Conservation (phyloP, 305 asterid species). For the Solanum hybrid region DNA sequence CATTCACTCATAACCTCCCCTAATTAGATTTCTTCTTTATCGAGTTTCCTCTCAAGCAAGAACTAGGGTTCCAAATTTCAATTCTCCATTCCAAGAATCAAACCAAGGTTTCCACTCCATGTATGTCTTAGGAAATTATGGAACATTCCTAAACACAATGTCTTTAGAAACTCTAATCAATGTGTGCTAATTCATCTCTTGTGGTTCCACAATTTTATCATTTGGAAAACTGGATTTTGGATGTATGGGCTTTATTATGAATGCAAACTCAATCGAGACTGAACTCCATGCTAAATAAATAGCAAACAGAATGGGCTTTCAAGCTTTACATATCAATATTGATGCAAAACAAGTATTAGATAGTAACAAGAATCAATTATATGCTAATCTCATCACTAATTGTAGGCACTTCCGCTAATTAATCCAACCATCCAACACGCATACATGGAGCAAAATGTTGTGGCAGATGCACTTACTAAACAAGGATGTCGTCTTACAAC, state of each 20-base stretch:
- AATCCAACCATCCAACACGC: background rate
- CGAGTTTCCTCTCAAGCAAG: background rate
- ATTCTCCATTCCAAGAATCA: background rate
- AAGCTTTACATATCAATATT: background rate
- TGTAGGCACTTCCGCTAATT: background rate
- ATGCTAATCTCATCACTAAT: background rate
- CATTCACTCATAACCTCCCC: background rate
- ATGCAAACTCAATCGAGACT: background rate
- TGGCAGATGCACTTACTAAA: background rate
- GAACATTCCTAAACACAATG: background rate
- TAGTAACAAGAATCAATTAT: background rate
- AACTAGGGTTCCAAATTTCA: background rate
- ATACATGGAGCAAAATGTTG: background rate
- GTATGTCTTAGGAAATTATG: background rate
- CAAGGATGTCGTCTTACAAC: background rate
- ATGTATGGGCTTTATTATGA: background rate
- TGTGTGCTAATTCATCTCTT: background rate
- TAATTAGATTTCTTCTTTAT: background rate
- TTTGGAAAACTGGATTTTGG: background rate
- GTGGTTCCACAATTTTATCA: background rate
- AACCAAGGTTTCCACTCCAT: background rate
- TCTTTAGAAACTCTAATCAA: background rate
- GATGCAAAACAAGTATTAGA: background rate
- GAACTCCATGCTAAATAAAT: background rate
- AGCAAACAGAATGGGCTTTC: background rate